Conservation (phyloP, 371 early-diverging fungal species). For the Lichtheimia corymbifera region DNA sequence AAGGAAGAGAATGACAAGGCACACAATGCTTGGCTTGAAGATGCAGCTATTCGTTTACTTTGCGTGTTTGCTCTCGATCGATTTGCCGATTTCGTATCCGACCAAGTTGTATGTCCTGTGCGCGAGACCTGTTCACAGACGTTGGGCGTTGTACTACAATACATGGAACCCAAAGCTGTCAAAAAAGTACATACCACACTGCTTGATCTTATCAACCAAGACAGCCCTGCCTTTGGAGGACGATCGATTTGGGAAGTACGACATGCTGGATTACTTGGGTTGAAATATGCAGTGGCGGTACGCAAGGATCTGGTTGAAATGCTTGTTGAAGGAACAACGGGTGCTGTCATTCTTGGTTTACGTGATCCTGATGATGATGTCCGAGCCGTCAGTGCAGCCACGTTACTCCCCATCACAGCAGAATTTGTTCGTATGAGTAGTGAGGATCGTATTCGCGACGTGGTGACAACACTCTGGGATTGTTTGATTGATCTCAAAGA, state of each 20-base stretch:
- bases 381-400: conserved; percentile 87
- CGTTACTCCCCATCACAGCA: conserved; percentile 86
- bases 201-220: conserved; percentile 63
- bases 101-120: conserved; percentile 94
- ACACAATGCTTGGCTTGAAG: conserved; percentile 85
- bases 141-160: conserved; percentile 82
- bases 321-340: conserved; percentile 64
- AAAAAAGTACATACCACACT: conserved; percentile 56
- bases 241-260: conserved; percentile 88
- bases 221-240: conserved; percentile 43
- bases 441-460: conserved; percentile 64
- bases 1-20: conserved; percentile 60
- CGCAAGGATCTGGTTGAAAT: conserved; percentile 80
- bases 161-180: conserved; percentile 59
- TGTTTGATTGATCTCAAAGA: conserved; percentile 82
- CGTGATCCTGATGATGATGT: conserved; percentile 93
- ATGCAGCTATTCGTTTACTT: conserved; percentile 83
- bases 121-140: conserved; percentile 96
- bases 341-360: conserved; percentile 60
- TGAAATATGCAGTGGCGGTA: conserved; percentile 94
- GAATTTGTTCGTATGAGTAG: conserved; percentile 68
- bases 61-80: conserved; percentile 94
- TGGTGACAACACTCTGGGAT: conserved; percentile 85
- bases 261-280: conserved; percentile 93
- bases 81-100: conserved; percentile 96